phyloP scores from a whole-genome alignment of 768 basidiomycete species.

The Lyophyllum decastes region DNA sequence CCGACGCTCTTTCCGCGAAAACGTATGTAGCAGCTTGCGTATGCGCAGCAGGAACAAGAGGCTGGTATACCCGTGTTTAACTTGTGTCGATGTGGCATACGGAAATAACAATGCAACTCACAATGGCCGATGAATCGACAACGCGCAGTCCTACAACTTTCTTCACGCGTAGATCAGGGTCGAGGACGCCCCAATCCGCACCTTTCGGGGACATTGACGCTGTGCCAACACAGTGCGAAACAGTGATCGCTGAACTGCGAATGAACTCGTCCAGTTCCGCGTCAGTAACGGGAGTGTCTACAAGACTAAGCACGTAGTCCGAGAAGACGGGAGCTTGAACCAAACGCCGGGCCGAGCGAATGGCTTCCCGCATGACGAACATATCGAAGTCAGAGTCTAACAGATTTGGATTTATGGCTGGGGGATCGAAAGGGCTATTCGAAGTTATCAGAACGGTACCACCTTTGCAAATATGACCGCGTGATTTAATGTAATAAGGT shows the following conservation, averaged over 20 bases:
- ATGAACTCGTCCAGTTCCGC: conserved; percentile 29
- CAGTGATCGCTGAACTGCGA: conserved; percentile 23
- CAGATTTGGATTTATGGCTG: conserved; percentile 52
- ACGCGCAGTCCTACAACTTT: conserved; percentile 35
- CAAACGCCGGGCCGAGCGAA: conserved; percentile 25
- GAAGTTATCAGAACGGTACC: conserved; percentile 36
- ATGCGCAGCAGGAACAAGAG: conserved; percentile 1
- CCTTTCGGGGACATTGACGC: conserved; percentile 31
- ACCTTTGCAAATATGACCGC: conserved; percentile 16
- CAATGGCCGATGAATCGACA: conserved; percentile 39
- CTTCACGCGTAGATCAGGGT: conserved; percentile 40
- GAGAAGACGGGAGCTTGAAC: conserved; percentile 25
- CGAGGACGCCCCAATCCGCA: conserved; percentile 33
- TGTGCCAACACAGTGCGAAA: conserved; percentile 35
- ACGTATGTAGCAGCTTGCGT: conserved; percentile 4
- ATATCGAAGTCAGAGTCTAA: conserved; percentile 30
- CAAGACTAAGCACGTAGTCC: conserved; percentile 23
- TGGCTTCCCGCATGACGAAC: conserved; percentile 26
- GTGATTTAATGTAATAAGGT: not conserved
- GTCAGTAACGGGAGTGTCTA: conserved; percentile 29
- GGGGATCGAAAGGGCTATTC: conserved; percentile 41
- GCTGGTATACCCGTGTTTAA: not conserved
- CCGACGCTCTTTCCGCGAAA: conserved; percentile 1
- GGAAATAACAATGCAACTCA: conserved; percentile 17
- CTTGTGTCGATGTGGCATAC: not conserved